phyloP scores from a whole-genome alignment of 139 green algal species.

The Chlorella sorokiniana region DNA sequence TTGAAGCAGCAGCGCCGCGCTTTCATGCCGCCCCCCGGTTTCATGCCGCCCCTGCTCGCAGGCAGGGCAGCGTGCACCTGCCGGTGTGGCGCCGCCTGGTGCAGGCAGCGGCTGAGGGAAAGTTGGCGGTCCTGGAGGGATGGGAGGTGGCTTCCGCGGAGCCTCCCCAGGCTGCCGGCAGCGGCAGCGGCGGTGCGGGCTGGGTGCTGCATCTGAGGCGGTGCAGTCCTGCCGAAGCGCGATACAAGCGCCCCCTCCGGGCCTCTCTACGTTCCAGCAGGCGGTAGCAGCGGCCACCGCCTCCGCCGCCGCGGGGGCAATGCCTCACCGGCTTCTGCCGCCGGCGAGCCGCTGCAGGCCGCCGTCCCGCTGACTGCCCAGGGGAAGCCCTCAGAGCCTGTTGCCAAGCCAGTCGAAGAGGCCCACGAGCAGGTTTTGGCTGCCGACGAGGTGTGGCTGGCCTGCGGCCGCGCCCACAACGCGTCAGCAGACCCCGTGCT shows the following conservation, averaged over 20 bases:
- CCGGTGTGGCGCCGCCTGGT: constrained; percentile 22
- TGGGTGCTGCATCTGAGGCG: background rate
- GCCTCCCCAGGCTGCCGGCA: background rate
- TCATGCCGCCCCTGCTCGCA: background rate
- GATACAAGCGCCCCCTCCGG: background rate
- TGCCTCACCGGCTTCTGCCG: background rate
- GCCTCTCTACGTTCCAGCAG: constrained; percentile 5
- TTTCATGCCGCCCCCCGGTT: background rate
- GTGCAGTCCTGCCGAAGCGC: background rate
- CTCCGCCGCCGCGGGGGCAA: background rate
- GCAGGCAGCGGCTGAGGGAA: background rate
- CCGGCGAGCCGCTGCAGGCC: background rate
- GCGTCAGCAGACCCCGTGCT: constrained; percentile 20
- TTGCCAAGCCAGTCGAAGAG: background rate
- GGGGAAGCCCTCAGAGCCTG: background rate
- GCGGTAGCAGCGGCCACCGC: background rate
- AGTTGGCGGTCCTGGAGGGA: constrained; percentile 26
- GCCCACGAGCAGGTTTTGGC: background rate
- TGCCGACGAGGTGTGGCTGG: constrained; percentile 33
- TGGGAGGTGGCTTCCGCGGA: constrained; percentile 5
- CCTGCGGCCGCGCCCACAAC: constrained; percentile 40
- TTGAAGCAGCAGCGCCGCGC: background rate
- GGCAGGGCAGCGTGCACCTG: constrained; percentile 30
- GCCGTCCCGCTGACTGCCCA: background rate
- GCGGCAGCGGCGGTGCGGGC: background rate